Percentiles rank a stretch among this genome's conserved stretches.
Evolutionary conservation across 805 yeast species (phyloP).

Genomic region (Cyberlindnera mississippiensis): DNA sequence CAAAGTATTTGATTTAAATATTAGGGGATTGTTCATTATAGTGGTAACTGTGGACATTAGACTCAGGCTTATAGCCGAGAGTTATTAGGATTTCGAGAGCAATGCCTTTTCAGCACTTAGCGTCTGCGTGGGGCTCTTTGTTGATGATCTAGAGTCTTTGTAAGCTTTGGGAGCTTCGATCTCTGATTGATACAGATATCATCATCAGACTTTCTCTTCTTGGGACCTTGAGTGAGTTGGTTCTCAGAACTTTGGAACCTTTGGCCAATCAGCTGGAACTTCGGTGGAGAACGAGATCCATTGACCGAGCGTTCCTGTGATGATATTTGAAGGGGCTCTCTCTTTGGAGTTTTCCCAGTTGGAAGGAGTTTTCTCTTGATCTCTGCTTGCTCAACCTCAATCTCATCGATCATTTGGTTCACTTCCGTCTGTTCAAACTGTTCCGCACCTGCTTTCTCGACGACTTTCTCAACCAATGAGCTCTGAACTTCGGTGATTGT

Average conservation of each 20-base stretch:
- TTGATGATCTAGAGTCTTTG: background rate
- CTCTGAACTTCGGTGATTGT: background rate
- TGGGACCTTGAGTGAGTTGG: background rate
- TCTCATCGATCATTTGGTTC: constrained; percentile 20
- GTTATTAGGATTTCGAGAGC: no score
- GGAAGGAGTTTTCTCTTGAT: constrained; percentile 25
- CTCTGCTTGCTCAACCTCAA: constrained; percentile 25
- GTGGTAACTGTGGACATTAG: no score
- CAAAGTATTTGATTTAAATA: no score
- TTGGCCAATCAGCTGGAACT: constrained; percentile 27
- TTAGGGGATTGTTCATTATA: no score
- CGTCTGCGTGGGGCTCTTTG: background rate
- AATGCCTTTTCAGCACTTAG: no score
- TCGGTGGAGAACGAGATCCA: constrained; percentile 22
- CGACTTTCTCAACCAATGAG: constrained; percentile 7
- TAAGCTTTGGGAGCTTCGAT: constrained; percentile 12
- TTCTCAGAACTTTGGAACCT: constrained; percentile 21
- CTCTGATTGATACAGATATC: background rate
- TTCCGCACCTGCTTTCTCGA: constrained; percentile 11
- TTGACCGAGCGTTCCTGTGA: constrained; percentile 1
- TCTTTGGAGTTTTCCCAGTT: constrained; percentile 30
- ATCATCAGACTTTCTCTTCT: constrained; percentile 15
- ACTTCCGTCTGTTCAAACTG: constrained; percentile 22
- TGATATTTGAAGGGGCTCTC: constrained; percentile 20
- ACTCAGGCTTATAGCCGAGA: no score